Conservation (phyloP, 441 rosid genomes). For the Eutrema salsugineum region DNA sequence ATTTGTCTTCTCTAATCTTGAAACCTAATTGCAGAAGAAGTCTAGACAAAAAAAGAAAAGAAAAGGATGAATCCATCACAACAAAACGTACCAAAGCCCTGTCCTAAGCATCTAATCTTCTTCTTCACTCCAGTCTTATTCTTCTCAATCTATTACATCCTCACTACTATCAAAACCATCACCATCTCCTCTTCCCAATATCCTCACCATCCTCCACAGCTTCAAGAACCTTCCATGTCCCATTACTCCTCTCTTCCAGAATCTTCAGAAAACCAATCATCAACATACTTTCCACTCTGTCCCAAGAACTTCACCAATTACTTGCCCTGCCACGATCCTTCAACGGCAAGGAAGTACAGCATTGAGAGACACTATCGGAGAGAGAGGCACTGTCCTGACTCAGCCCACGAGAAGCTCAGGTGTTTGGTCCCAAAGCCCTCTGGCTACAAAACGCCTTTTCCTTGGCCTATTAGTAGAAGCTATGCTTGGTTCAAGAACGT, state of each 20-base stretch:
- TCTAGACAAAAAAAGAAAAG: neutral
- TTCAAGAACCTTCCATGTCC: constrained; percentile 18
- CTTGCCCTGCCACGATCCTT: constrained; percentile 60
- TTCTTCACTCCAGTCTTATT: constrained; percentile 9
- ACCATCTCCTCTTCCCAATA: constrained; percentile 21
- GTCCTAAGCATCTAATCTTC: constrained; percentile 12
- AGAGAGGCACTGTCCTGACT: constrained; percentile 55
- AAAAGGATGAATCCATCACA: constrained; percentile 3
- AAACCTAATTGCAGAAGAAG: constrained; percentile 12
- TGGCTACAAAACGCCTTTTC: constrained; percentile 47
- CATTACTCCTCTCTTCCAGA: constrained; percentile 22
- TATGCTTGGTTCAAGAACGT: constrained; percentile 58
- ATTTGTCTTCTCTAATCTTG: neutral
- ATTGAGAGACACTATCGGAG: constrained; percentile 39
- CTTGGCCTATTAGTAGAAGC: constrained; percentile 59
- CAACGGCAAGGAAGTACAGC: constrained; percentile 34
- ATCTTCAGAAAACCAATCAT: neutral
- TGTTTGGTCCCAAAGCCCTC: constrained; percentile 54
- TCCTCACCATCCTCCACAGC: constrained; percentile 6
- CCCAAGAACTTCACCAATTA: constrained; percentile 54
- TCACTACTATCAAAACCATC: constrained; percentile 7
- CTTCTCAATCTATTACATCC: constrained; percentile 8
- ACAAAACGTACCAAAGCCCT: neutral
- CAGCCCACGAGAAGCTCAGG: constrained; percentile 26
- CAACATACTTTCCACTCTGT: constrained; percentile 35